These are phyloP conservation scores for Xerocomellus chrysenteron DNA, from an alignment of 768 basidiomycete species.

Conservation along the genomic window DNA sequence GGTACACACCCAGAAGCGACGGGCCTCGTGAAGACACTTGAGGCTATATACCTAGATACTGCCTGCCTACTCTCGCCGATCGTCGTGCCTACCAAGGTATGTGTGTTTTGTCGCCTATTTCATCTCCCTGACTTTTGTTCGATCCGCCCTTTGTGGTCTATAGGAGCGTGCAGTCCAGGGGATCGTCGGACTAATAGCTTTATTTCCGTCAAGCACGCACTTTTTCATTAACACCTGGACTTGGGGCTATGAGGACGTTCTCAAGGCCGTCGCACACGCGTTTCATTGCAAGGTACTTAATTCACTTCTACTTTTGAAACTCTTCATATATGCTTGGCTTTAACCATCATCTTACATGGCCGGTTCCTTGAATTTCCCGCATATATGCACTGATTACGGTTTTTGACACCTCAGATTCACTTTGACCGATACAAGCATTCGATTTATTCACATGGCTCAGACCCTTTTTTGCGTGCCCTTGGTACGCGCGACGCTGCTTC, in stretches of 20 bases:
- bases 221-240: conserved; percentile 97
- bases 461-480: conserved; percentile 60
- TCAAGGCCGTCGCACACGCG: conserved; percentile 67
- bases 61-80: conserved; percentile 55
- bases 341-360: neutral
- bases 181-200: conserved; percentile 64
- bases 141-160: neutral
- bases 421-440: conserved; percentile 84
- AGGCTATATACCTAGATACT: conserved; percentile 85
- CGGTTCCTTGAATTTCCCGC: neutral
- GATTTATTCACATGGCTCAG: conserved; percentile 57
- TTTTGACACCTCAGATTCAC: conserved; percentile 59
- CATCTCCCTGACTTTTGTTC: neutral
- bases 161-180: conserved; percentile 68
- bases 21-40: conserved; percentile 49
- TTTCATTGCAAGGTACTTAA: conserved; percentile 60
- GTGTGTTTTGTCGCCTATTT: neutral
- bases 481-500: conserved; percentile 56
- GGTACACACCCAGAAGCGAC: conserved; percentile 22
- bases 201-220: conserved; percentile 61
- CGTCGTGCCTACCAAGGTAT: conserved; percentile 61
- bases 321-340: neutral
- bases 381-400: conserved; percentile 11
- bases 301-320: neutral
- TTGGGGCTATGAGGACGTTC: conserved; percentile 92